phyloP scores from a whole-genome alignment of 1,139 yeast species.

The Suhomyces panamericanus region DNA sequence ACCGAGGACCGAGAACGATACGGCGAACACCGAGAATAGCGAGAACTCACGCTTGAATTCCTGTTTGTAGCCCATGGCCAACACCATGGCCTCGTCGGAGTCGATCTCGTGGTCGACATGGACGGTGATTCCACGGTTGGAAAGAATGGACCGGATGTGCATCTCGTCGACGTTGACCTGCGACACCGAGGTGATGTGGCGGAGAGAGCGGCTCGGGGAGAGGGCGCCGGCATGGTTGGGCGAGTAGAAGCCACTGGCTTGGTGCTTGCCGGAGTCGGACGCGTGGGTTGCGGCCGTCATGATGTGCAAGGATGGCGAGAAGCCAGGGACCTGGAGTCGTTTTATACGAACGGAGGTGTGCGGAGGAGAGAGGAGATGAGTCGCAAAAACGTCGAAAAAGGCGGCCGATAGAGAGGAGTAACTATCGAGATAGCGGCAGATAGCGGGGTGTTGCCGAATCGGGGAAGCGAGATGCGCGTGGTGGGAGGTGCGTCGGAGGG shows the following conservation, averaged over 20 bases:
- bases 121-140: constrained; percentile 39
- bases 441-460: background rate
- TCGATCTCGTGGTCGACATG: constrained; percentile 50
- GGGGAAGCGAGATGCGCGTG: background rate
- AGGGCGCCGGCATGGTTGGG: background rate
- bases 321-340: too few species aligned
- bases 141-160: constrained; percentile 39
- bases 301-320: too few species aligned
- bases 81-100: constrained; percentile 54
- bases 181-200: constrained; percentile 20
- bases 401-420: background rate
- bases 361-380: too few species aligned
- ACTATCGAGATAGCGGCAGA: background rate
- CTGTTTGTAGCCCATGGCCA: constrained; percentile 71
- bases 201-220: constrained; percentile 7
- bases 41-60: constrained; percentile 72
- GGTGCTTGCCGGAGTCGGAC: background rate
- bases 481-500: background rate
- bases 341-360: too few species aligned
- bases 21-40: constrained; percentile 61
- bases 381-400: too few species aligned
- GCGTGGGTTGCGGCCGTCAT: too few species aligned
- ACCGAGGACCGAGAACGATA: constrained; percentile 72
- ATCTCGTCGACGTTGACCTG: constrained; percentile 44
- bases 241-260: background rate